Evolutionary conservation across 2,329 filamentous ascomycete species (phyloP), one percentile per base, ranked within the genome.

Genomic region (Xylaria sp.): DNA sequence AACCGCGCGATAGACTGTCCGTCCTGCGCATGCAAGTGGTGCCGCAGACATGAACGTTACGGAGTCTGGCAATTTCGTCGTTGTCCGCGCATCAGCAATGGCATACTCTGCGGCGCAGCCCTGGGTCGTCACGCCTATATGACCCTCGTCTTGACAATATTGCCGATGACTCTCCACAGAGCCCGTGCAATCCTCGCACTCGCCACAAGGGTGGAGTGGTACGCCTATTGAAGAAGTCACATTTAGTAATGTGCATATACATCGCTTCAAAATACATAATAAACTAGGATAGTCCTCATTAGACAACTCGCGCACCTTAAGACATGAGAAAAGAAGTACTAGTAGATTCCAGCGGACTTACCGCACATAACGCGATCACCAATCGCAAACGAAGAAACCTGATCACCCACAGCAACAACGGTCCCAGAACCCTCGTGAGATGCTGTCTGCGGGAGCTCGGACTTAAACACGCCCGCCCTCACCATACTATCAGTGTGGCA

Each of bases 401-500:
- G 67, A 0, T 69, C 59, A 2, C 85, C 84, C 3, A 80, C 63
- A 1, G 79, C 77, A 7, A 81, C 81, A 53, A 87, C 79, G 17
- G 84, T 85, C 17, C 84, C 85, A 15, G 83, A 75, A 17, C 84
- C 84, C 73, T 88, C 85, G 70, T 87, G 85, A 0, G 83, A 87
- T 6, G 78, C 83, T 8, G 79, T 87, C 60, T 79, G 77, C 0
- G 86, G 85, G 0, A 88, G 76, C 2, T 72, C 58, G 0, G 79
- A 78, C 6, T 71, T 73, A 71, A 88, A 82, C 47, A 79, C 73
- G 50, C 86, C 86, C 1, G 76, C 69, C 6, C 70, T 68, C 3
- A 87, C 84, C 82, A 88, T 85, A 63, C 74, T 73, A 75, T 89
- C 86, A 0, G 87, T 88, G 76, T 89, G 86, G 76, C 86, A 89